Percentiles rank a stretch among this genome's conserved stretches.
Evolutionary conservation across 164 flowering plant species (phyloP).

Genomic region (Macadamia integrifolia): DNA sequence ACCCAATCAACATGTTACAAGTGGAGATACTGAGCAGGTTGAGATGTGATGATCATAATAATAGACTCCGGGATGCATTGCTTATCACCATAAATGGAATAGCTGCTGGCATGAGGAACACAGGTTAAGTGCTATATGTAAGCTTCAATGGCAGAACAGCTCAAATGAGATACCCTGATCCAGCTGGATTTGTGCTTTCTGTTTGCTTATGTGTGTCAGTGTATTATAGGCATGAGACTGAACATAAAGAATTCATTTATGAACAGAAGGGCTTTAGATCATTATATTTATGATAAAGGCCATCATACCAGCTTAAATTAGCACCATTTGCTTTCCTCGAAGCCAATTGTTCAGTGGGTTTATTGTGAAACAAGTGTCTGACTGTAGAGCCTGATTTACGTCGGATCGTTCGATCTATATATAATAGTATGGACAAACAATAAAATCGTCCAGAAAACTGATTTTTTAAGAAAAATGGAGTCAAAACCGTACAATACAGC

Average conservation of each 20-base stretch:
- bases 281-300: background rate
- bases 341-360: too few species aligned
- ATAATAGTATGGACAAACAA: too few species aligned
- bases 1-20: slow-evolving; percentile 83
- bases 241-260: background rate
- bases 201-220: background rate
- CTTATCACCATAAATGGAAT: slow-evolving; percentile 92
- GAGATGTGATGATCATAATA: slow-evolving; percentile 67
- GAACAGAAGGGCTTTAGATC: background rate
- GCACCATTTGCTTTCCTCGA: too few species aligned
- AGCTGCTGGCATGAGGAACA: slow-evolving; percentile 98
- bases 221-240: background rate
- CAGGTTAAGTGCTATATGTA: slow-evolving; percentile 42
- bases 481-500: too few species aligned
- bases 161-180: too few species aligned
- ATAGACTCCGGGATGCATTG: slow-evolving; percentile 78
- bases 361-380: too few species aligned
- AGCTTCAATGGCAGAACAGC: background rate
- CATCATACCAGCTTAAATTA: too few species aligned
- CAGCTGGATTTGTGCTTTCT: background rate
- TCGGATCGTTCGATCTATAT: too few species aligned
- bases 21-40: slow-evolving; percentile 79
- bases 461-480: too few species aligned
- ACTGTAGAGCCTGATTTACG: too few species aligned
- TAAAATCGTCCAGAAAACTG: too few species aligned